These are phyloP conservation scores for Phytophthora pluvialis DNA, from an alignment of 352 stramenopile genomes.

Conservation along the genomic window DNA sequence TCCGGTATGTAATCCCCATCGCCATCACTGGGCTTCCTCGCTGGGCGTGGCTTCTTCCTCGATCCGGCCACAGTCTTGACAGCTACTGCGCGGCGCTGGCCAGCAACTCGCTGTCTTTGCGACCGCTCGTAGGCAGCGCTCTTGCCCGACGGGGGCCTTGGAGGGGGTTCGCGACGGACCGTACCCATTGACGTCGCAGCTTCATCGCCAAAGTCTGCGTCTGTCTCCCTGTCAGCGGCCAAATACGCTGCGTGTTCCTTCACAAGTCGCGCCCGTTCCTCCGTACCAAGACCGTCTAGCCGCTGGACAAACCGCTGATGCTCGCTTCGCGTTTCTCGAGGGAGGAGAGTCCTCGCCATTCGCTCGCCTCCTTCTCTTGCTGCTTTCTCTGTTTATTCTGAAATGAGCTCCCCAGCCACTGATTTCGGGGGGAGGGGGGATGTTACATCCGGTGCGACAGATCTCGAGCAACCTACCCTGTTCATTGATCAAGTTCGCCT, in stretches of 20 bases:
- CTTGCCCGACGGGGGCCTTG: too few relatives aligned
- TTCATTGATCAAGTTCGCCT: not conserved
- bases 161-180: too few relatives aligned
- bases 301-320: constrained; percentile 5
- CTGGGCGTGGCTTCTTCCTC: not conserved
- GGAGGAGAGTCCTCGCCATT: not conserved
- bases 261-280: not conserved
- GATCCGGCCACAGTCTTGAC: not conserved
- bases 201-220: constrained; percentile 3
- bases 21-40: not conserved
- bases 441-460: not conserved
- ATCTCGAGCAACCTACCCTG: not conserved
- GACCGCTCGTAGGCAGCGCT: not conserved
- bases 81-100: not conserved
- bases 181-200: too few relatives aligned
- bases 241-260: constrained; percentile 1
- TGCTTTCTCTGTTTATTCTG: not conserved
- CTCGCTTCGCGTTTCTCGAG: not conserved
- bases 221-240: not conserved
- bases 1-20: constrained; percentile 3
- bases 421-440: not conserved
- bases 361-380: not conserved
- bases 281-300: not conserved
- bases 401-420: constrained; percentile 6
- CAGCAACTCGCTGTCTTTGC: not conserved